phyloP scores from a whole-genome alignment of 192 early-diverging fungal species.

The Lunasporangiospora selenospora region DNA sequence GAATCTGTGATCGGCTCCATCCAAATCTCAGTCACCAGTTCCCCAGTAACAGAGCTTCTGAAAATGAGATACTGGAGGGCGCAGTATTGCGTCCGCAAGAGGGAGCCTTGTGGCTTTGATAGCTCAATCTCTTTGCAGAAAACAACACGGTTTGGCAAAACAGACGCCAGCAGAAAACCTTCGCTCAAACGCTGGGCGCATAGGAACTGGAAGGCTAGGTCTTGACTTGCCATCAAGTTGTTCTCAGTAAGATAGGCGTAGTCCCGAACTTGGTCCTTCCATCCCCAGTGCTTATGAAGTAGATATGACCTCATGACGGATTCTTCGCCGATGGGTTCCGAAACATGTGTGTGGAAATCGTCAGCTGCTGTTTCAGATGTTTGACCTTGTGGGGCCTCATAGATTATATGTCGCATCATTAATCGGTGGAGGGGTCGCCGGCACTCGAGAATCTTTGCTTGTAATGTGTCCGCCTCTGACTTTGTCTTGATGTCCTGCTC shows the following conservation, averaged over 20 bases:
- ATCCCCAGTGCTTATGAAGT: constrained; percentile 54
- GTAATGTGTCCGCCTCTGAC: constrained; percentile 7
- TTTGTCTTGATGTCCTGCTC: constrained; percentile 2
- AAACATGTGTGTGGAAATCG: constrained; percentile 35
- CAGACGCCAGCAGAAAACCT: constrained; percentile 49
- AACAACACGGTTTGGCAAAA: constrained; percentile 38
- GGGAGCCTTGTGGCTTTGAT: constrained; percentile 2
- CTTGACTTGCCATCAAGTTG: constrained; percentile 45
- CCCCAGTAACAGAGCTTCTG: constrained; percentile 44
- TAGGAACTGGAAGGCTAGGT: constrained; percentile 58
- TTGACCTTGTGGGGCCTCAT: constrained; percentile 21
- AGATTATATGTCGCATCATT: constrained; percentile 53
- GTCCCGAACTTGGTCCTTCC: constrained; percentile 54
- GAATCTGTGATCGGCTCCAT: constrained; percentile 56
- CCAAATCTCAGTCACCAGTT: constrained; percentile 62
- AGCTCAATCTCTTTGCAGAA: constrained; percentile 58
- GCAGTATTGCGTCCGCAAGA: constrained; percentile 12
- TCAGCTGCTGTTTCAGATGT: constrained; percentile 11
- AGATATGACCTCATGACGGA: constrained; percentile 60
- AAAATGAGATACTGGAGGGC: constrained; percentile 60
- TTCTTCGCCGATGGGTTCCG: constrained; percentile 40
- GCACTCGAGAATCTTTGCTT: constrained; percentile 21
- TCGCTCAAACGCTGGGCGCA: constrained; percentile 54
- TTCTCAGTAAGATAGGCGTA: constrained; percentile 33
- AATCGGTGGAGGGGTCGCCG: constrained; percentile 50